Conservation (phyloP, 371 early-diverging fungal genomes). For the Rhizomucor miehei region DNA sequence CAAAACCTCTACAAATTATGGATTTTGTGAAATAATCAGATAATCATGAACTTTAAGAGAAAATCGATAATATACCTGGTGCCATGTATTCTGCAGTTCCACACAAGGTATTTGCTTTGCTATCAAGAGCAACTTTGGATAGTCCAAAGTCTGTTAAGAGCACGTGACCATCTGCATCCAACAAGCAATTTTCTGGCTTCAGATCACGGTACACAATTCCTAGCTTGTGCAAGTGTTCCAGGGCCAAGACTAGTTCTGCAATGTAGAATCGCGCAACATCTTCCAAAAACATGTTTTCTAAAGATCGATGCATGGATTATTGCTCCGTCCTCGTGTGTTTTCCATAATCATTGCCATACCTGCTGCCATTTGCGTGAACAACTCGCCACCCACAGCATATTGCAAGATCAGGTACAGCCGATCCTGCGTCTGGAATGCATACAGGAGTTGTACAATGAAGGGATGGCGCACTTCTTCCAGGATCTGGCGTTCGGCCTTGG, state of each 20-base stretch:
- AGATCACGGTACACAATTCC: constrained; percentile 90
- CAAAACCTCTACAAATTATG: constrained; percentile 60
- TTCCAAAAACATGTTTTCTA: constrained; percentile 83
- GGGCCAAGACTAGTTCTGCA: constrained; percentile 80
- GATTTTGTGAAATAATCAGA: neutral
- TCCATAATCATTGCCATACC: constrained; percentile 24
- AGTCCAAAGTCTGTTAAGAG: constrained; percentile 93
- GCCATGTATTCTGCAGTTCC: constrained; percentile 92
- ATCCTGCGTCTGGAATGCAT: constrained; percentile 88
- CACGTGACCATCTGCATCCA: constrained; percentile 79
- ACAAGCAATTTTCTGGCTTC: constrained; percentile 89
- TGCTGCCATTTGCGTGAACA: constrained; percentile 90
- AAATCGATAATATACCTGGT: constrained; percentile 42
- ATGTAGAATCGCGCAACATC: constrained; percentile 80
- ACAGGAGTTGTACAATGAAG: constrained; percentile 94
- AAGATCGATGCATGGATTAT: neutral
- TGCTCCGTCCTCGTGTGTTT: neutral
- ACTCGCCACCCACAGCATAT: constrained; percentile 98
- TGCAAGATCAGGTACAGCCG: constrained; percentile 94
- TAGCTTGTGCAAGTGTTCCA: constrained; percentile 86
- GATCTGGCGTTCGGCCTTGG: constrained; percentile 74
- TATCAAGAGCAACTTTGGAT: constrained; percentile 75
- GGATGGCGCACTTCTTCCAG: constrained; percentile 82
- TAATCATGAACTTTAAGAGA: too few relatives aligned
- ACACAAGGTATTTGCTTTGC: constrained; percentile 75